Evolutionary conservation across 306 rosid genomes (phyloP).

Genomic region (Sophora flavescens): DNA sequence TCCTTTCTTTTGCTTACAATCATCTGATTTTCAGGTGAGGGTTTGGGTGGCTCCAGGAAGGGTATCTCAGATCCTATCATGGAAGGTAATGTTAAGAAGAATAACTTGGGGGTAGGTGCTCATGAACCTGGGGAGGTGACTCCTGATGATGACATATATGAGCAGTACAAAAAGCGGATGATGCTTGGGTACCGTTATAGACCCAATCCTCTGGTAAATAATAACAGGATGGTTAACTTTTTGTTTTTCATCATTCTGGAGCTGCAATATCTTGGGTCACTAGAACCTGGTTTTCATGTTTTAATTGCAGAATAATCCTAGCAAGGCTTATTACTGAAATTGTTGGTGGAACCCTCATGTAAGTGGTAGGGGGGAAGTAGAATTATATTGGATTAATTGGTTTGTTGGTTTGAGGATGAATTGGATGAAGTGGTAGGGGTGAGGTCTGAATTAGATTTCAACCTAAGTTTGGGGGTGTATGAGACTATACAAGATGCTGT

Average conservation of each 20-base stretch:
- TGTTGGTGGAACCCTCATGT: slow-evolving; percentile 33
- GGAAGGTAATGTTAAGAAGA: slow-evolving; percentile 88
- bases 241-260: neutral
- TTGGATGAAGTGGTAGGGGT: no score
- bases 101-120: slow-evolving; percentile 99
- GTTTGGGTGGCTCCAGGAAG: slow-evolving; percentile 86
- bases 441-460: no score
- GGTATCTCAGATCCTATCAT: slow-evolving; percentile 92
- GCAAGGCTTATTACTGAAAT: slow-evolving; percentile 89
- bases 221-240: neutral
- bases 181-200: slow-evolving; percentile 98
- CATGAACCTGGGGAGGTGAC: slow-evolving; percentile 91
- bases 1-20: slow-evolving; percentile 37
- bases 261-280: neutral
- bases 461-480: no score
- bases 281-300: neutral
- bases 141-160: slow-evolving; percentile 92
- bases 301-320: slow-evolving; percentile 82
- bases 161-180: slow-evolving; percentile 99
- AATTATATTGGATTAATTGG: no score
- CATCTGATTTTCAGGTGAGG: slow-evolving; percentile 76
- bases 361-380: neutral
- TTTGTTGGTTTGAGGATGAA: no score
- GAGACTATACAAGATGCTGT: no score
- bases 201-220: slow-evolving; percentile 93